Conservation (phyloP, 1,139 yeast species). For the Meyerozyma athensensis region DNA sequence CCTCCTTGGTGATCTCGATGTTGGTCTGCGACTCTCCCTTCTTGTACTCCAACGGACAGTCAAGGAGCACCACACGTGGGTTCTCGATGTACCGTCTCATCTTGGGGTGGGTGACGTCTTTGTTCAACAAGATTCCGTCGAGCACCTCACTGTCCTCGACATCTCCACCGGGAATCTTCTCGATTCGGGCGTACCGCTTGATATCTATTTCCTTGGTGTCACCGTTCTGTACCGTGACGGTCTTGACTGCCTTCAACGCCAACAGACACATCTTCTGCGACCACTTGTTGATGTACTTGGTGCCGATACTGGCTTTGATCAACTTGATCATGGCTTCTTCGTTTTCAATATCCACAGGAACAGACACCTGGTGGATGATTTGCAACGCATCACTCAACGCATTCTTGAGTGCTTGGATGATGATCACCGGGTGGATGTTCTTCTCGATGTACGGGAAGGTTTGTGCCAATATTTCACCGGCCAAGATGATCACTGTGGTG, state of each 20-base stretch:
- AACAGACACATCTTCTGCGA: slow-evolving; percentile 85
- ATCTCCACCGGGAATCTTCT: slow-evolving; percentile 97
- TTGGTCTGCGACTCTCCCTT: slow-evolving; percentile 99
- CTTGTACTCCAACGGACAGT: slow-evolving; percentile 96
- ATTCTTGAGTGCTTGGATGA: slow-evolving; percentile 88
- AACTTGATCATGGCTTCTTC: slow-evolving; percentile 84
- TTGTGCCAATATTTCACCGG: slow-evolving; percentile 96
- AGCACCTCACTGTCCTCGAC: slow-evolving; percentile 82
- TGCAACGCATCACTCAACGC: slow-evolving; percentile 90
- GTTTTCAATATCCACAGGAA: slow-evolving; percentile 77
- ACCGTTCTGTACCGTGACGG: slow-evolving; percentile 67
- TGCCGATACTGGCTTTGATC: slow-evolving; percentile 90
- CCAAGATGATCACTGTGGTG: slow-evolving; percentile 88
- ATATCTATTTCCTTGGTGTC: slow-evolving; percentile 82
- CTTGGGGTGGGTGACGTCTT: slow-evolving; percentile 97
- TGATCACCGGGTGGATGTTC: slow-evolving; percentile 94
- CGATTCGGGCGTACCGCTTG: slow-evolving; percentile 89
- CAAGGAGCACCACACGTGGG: slow-evolving; percentile 84
- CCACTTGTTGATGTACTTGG: slow-evolving; percentile 92
- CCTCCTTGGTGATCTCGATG: slow-evolving; percentile 93
- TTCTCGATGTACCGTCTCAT: slow-evolving; percentile 87
- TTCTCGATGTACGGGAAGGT: slow-evolving; percentile 91
- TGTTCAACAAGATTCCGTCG: slow-evolving; percentile 90
- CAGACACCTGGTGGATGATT: slow-evolving; percentile 78
- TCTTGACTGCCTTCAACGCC: slow-evolving; percentile 83